A percentile compares a stretch with the other conserved stretches of the same genome.
phyloP scores from a whole-genome alignment of 1,284 basidiomycete genomes.

The Tylopilus sp. region DNA sequence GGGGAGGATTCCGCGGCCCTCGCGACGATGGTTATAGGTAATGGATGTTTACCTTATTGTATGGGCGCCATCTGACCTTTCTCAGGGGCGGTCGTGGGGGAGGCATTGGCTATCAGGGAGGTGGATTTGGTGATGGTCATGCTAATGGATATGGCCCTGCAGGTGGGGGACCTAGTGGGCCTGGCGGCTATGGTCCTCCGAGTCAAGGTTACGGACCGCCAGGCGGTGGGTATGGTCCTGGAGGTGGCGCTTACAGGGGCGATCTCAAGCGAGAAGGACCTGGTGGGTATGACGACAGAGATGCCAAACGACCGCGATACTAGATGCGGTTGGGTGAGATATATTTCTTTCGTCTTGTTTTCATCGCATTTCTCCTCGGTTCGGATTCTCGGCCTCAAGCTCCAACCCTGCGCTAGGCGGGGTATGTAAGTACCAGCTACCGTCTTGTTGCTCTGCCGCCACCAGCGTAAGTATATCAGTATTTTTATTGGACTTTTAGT shows the following conservation, averaged over 20 bases:
- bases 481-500: slow-evolving; percentile 27
- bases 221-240: slow-evolving; percentile 37
- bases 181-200: slow-evolving; percentile 48
- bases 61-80: slow-evolving; percentile 17
- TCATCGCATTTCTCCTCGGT: slow-evolving; percentile 15
- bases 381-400: slow-evolving; percentile 31
- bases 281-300: slow-evolving; percentile 76
- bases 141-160: slow-evolving; percentile 54
- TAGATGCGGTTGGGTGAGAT: slow-evolving; percentile 46
- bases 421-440: slow-evolving; percentile 35
- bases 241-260: slow-evolving; percentile 52
- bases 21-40: slow-evolving; percentile 56
- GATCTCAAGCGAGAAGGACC: slow-evolving; percentile 67
- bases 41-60: slow-evolving; percentile 19
- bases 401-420: slow-evolving; percentile 30
- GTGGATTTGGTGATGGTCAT: slow-evolving; percentile 55
- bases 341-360: slow-evolving; percentile 22
- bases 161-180: slow-evolving; percentile 42
- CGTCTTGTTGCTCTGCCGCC: slow-evolving; percentile 27
- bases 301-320: slow-evolving; percentile 76
- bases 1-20: slow-evolving; percentile 38
- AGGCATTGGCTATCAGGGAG: slow-evolving; percentile 66
- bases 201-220: slow-evolving; percentile 34
- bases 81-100: slow-evolving; percentile 64
- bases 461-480: slow-evolving; percentile 37